These are phyloP conservation scores for Tranzscheliella williamsii DNA, from an alignment of 1,284 basidiomycete genomes.

Conservation along the genomic window DNA sequence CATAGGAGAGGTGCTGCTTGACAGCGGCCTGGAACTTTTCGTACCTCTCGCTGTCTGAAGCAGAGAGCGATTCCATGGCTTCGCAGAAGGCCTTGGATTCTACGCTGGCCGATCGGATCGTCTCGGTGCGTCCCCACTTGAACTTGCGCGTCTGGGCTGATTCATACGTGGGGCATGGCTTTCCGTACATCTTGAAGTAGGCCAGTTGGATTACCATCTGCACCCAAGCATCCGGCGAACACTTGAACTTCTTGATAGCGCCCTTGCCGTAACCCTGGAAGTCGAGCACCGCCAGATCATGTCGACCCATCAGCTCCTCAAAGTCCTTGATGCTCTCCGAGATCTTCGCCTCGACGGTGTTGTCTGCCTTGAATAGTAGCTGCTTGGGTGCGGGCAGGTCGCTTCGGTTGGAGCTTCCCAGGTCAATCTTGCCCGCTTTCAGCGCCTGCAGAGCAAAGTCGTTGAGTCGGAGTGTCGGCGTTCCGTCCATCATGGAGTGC, in stretches of 20 bases:
- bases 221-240: slow-evolving; percentile 89
- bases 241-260: slow-evolving; percentile 82
- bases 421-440: slow-evolving; percentile 75
- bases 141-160: slow-evolving; percentile 92
- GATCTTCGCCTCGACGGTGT: slow-evolving; percentile 66
- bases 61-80: slow-evolving; percentile 74
- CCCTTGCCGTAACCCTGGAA: slow-evolving; percentile 91
- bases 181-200: slow-evolving; percentile 78
- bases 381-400: slow-evolving; percentile 70
- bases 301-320: slow-evolving; percentile 74
- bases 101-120: slow-evolving; percentile 80
- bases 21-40: slow-evolving; percentile 77
- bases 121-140: slow-evolving; percentile 88
- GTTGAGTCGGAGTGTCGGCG: slow-evolving; percentile 90
- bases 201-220: slow-evolving; percentile 96
- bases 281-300: slow-evolving; percentile 81
- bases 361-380: slow-evolving; percentile 74
- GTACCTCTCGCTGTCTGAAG: slow-evolving; percentile 69
- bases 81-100: slow-evolving; percentile 85
- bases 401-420: slow-evolving; percentile 63
- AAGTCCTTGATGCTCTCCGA: slow-evolving; percentile 71
- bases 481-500: slow-evolving; percentile 95
- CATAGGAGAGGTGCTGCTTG: slow-evolving; percentile 81
- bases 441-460: slow-evolving; percentile 86
- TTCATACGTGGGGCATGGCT: slow-evolving; percentile 86